A percentile compares a stretch with the other conserved stretches of the same genome.
These are phyloP conservation scores for Penicillium canariense DNA, from an alignment of 495 filamentous ascomycete species.

Conservation along the genomic window DNA sequence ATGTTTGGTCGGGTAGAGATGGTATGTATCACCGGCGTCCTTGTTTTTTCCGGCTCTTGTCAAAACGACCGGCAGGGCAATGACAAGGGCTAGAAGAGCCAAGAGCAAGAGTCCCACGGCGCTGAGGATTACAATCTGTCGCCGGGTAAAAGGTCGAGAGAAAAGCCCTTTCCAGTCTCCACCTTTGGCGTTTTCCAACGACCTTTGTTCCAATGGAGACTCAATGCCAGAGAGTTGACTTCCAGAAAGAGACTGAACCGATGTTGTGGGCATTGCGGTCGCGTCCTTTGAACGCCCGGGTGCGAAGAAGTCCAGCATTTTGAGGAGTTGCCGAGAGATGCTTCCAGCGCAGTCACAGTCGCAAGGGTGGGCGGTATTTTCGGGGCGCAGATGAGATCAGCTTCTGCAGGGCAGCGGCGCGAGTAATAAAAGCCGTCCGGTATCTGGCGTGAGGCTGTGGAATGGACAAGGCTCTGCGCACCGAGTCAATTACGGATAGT, in stretches of 20 bases:
- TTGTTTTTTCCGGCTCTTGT: conserved; percentile 4
- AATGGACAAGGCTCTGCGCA: conserved; percentile 7
- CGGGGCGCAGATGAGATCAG: background rate
- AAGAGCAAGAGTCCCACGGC: conserved; percentile 12
- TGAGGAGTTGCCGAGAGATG: background rate
- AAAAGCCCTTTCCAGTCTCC: conserved; percentile 12
- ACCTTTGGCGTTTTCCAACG: background rate
- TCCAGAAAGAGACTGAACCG: conserved; percentile 2
- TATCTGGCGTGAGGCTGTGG: background rate
- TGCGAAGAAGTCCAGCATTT: background rate
- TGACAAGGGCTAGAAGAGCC: conserved; percentile 15
- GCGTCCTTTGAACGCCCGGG: background rate
- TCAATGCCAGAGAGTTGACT: conserved; percentile 7
- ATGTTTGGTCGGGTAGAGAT: conserved; percentile 2
- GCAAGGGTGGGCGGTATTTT: background rate
- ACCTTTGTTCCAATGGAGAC: background rate
- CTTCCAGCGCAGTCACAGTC: background rate
- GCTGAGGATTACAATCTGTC: conserved; percentile 11
- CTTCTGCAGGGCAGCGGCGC: background rate
- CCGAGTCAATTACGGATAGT: conserved; percentile 3
- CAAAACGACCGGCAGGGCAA: conserved; percentile 21
- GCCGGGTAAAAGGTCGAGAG: conserved; percentile 15
- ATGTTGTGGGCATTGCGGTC: background rate
- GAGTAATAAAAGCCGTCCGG: background rate
- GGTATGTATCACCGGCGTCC: conserved; percentile 7